phyloP scores from a whole-genome alignment of 495 filamentous ascomycete species.

The Aspergillus affinis region DNA sequence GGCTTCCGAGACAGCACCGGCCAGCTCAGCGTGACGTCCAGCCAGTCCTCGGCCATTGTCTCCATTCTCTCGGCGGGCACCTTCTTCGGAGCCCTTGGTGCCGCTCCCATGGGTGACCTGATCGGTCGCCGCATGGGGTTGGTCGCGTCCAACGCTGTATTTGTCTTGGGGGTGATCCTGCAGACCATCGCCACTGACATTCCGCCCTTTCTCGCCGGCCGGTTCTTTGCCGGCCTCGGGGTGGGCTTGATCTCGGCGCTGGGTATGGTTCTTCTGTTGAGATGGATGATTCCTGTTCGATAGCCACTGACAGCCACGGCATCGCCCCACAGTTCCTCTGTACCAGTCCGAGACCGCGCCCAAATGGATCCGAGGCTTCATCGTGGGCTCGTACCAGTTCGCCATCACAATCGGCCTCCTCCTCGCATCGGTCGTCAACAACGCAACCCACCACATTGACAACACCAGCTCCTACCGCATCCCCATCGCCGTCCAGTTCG shows the following conservation, averaged over 20 bases:
- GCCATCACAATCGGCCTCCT: conserved; percentile 1
- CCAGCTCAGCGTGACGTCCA: conserved; percentile 2
- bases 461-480: conserved; percentile 2
- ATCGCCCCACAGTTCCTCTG: not conserved
- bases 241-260: not conserved
- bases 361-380: conserved; percentile 5
- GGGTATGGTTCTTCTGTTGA: too few relatives aligned
- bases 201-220: conserved; percentile 1
- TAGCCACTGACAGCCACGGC: too few relatives aligned
- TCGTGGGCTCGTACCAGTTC: conserved; percentile 1
- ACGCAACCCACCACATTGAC: not conserved
- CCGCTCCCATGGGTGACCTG: conserved; percentile 1
- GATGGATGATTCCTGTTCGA: too few relatives aligned
- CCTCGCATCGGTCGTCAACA: not conserved
- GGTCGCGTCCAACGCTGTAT: not conserved
- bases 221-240: not conserved
- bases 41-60: not conserved
- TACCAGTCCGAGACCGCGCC: conserved; percentile 1
- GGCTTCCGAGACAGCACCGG: not conserved
- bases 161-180: not conserved
- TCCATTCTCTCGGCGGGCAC: conserved; percentile 1
- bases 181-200: not conserved
- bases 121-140: conserved; percentile 2
- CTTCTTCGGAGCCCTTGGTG: not conserved
- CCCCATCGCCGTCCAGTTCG: conserved; percentile 1